phyloP scores from a whole-genome alignment of 1,284 basidiomycete species.

The Sanghuangporus sanghuang region DNA sequence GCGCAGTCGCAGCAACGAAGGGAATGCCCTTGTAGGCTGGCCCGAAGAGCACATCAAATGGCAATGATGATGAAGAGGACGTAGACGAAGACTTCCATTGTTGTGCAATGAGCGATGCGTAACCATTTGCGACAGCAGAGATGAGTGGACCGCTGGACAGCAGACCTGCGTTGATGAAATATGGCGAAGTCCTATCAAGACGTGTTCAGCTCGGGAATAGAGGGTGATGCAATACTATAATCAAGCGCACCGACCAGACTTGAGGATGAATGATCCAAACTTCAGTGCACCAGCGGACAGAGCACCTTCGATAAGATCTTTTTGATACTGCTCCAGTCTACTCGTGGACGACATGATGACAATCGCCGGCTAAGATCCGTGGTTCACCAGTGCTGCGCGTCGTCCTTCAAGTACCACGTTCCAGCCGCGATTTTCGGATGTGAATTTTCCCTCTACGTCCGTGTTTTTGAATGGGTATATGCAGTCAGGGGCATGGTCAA shows the following conservation, averaged over 20 bases:
- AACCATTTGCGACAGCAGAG: conserved; percentile 77
- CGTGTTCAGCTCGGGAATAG: not conserved
- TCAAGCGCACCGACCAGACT: conserved; percentile 81
- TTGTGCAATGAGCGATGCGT: conserved; percentile 75
- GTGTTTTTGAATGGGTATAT: not conserved
- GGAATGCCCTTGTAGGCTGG: conserved; percentile 99
- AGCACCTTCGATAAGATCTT: conserved; percentile 42
- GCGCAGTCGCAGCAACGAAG: conserved; percentile 83
- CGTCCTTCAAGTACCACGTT: not conserved
- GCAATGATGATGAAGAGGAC: conserved; percentile 27
- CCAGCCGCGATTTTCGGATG: not conserved
- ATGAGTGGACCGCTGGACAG: conserved; percentile 85
- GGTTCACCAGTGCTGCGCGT: not conserved
- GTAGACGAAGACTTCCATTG: conserved; percentile 27
- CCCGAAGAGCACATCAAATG: conserved; percentile 91
- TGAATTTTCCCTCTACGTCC: not conserved
- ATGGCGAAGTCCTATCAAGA: conserved; percentile 74
- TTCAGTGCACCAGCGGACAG: conserved; percentile 67
- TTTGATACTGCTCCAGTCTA: conserved; percentile 28
- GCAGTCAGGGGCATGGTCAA: not conserved
- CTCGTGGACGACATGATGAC: not conserved
- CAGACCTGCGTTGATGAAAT: conserved; percentile 95
- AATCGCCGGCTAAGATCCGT: not conserved
- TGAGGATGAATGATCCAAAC: conserved; percentile 88
- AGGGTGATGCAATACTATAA: not conserved